These are phyloP conservation scores for Pueraria montana DNA, from an alignment of 306 rosid genomes.

Conservation along the genomic window DNA sequence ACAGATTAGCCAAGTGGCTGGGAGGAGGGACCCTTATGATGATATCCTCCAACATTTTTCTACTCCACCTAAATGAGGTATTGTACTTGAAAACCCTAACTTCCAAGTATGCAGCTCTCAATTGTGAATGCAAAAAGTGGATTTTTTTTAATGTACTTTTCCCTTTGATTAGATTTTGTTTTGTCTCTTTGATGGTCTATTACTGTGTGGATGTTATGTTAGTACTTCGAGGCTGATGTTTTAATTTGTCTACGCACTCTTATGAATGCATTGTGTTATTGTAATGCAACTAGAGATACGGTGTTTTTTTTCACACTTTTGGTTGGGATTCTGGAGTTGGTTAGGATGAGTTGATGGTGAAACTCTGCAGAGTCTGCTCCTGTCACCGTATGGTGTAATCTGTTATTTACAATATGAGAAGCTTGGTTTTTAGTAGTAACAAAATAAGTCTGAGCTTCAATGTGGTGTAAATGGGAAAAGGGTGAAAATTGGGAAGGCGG, in stretches of 20 bases:
- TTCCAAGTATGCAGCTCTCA: not conserved
- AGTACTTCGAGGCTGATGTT: not conserved
- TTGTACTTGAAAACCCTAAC: not conserved
- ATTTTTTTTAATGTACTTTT: no score
- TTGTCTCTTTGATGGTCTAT: not conserved
- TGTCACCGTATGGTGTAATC: not conserved
- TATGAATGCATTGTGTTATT: not conserved
- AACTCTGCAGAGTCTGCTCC: constrained; percentile 23
- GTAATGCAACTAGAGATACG: not conserved
- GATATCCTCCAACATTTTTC: constrained; percentile 70
- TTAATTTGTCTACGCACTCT: not conserved
- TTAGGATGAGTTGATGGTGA: constrained; percentile 1
- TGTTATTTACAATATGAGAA: not conserved
- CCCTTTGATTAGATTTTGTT: not conserved
- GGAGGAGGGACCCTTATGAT: constrained; percentile 94
- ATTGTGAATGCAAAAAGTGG: not conserved
- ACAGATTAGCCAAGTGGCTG: constrained; percentile 86
- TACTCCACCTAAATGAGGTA: constrained; percentile 59
- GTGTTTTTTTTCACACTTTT: not conserved
- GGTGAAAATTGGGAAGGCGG: not conserved
- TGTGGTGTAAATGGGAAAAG: not conserved
- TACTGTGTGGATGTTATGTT: not conserved
- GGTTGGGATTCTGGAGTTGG: constrained; percentile 29
- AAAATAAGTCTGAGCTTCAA: not conserved
- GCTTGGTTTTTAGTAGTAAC: constrained; percentile 17